A percentile compares a stretch with the other conserved stretches of the same genome.
These are phyloP conservation scores for Malus sieversii DNA, from an alignment of 306 rosid genomes.

Conservation along the genomic window DNA sequence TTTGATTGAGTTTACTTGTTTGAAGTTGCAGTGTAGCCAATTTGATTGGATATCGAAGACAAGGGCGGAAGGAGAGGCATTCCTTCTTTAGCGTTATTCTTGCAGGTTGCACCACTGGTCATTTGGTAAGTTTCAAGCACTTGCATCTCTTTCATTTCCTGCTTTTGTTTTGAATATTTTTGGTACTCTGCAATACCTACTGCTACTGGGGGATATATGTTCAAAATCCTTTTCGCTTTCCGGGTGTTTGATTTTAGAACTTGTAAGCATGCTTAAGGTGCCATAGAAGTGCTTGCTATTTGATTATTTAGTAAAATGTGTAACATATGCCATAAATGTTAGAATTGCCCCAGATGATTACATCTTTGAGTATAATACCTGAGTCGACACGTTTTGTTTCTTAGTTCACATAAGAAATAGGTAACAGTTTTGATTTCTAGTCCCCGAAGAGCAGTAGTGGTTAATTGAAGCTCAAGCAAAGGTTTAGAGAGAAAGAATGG, in stretches of 20 bases:
- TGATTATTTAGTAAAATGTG: neutral
- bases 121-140: neutral
- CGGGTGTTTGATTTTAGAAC: neutral
- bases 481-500: constrained; percentile 14
- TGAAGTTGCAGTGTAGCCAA: neutral
- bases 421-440: neutral
- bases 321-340: neutral
- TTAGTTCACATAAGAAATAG: neutral
- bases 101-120: neutral
- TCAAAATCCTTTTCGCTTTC: neutral
- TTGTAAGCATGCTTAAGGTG: neutral
- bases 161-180: neutral
- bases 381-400: neutral
- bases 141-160: neutral
- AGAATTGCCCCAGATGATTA: neutral
- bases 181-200: neutral
- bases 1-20: neutral
- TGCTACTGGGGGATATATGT: neutral
- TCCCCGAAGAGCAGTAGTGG: neutral
- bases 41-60: neutral
- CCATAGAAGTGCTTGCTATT: neutral
- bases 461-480: neutral
- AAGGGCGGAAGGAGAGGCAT: neutral
- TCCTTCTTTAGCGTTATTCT: neutral
- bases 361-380: neutral